phyloP scores from a whole-genome alignment of 139 green algal species.

The Coccomyxa sp. region DNA sequence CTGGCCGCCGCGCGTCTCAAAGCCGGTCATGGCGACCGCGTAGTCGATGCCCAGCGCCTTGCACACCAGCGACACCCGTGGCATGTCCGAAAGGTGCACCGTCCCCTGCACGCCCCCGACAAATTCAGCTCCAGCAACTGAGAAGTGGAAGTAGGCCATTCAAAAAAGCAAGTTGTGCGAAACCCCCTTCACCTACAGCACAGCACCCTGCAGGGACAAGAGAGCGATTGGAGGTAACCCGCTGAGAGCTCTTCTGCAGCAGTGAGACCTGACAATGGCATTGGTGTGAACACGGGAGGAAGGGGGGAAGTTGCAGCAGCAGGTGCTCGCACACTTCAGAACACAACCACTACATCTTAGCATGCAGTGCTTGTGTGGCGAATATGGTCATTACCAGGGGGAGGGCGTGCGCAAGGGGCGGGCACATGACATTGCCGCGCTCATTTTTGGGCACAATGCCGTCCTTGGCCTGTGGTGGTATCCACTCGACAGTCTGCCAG shows the following conservation, averaged over 20 bases:
- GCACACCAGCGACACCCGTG: slow-evolving; percentile 28
- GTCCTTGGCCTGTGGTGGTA: slow-evolving; percentile 38
- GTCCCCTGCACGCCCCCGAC: slow-evolving; percentile 18
- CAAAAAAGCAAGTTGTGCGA: too few species aligned
- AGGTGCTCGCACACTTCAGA: too few species aligned
- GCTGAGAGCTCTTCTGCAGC: too few species aligned
- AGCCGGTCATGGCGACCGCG: slow-evolving; percentile 69
- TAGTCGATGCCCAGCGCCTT: slow-evolving; percentile 65
- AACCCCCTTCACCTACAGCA: too few species aligned
- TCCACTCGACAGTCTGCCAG: slow-evolving; percentile 74
- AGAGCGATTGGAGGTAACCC: too few species aligned
- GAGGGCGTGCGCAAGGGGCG: slow-evolving; percentile 55
- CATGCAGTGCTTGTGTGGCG: too few species aligned
- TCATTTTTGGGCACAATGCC: slow-evolving; percentile 79
- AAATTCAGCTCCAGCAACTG: background rate
- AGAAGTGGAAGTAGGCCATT: too few species aligned
- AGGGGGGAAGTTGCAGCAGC: too few species aligned
- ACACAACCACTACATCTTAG: too few species aligned
- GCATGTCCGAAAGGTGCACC: slow-evolving; percentile 32
- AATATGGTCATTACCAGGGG: slow-evolving; percentile 35
- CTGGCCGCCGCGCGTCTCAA: slow-evolving; percentile 57
- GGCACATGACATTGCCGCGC: slow-evolving; percentile 76
- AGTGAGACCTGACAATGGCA: too few species aligned
- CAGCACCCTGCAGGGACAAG: too few species aligned
- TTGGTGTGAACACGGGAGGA: too few species aligned